A percentile compares a stretch with the other conserved stretches of the same genome.
phyloP scores from a whole-genome alignment of 768 basidiomycete genomes.

The Podaxis rugospora region DNA sequence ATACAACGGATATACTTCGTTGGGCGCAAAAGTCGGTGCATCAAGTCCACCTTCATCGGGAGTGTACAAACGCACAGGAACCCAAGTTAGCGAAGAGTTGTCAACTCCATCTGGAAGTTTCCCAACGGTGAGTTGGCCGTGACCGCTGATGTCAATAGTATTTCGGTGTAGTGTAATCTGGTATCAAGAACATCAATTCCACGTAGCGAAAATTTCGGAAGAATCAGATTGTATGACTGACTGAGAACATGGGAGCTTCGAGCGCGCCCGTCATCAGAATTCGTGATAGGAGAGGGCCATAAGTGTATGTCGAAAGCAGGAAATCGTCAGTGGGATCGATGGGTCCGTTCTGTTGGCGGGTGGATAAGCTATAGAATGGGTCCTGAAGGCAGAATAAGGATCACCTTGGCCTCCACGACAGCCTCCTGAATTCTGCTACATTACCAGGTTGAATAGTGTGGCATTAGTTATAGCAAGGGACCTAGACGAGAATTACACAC shows the following conservation, averaged over 20 bases:
- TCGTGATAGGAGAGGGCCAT: conserved; percentile 44
- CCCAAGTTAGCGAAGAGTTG: conserved; percentile 61
- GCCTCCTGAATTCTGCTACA: conserved; percentile 36
- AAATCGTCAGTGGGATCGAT: conserved; percentile 31
- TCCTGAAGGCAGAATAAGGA: not conserved
- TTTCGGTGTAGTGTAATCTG: conserved; percentile 54
- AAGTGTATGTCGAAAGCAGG: conserved; percentile 27
- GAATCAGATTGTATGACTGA: conserved; percentile 18
- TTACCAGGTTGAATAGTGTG: not conserved
- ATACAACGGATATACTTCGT: conserved; percentile 41
- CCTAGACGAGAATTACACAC: conserved; percentile 25
- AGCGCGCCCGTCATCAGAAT: conserved; percentile 39
- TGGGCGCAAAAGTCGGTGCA: conserved; percentile 49
- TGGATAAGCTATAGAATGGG: not conserved
- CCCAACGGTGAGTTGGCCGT: conserved; percentile 60
- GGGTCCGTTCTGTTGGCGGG: conserved; percentile 16
- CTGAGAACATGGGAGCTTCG: conserved; percentile 46
- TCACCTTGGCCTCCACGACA: conserved; percentile 20
- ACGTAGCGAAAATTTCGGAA: not conserved
- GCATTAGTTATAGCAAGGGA: not conserved
- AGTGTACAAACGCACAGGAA: conserved; percentile 55
- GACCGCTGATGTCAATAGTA: conserved; percentile 52
- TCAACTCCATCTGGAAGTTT: conserved; percentile 51
- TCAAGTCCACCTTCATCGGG: conserved; percentile 49
- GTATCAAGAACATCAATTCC: not conserved